phyloP scores from a whole-genome alignment of 129 eudicot genomes.

The Dittrichia graveolens region DNA sequence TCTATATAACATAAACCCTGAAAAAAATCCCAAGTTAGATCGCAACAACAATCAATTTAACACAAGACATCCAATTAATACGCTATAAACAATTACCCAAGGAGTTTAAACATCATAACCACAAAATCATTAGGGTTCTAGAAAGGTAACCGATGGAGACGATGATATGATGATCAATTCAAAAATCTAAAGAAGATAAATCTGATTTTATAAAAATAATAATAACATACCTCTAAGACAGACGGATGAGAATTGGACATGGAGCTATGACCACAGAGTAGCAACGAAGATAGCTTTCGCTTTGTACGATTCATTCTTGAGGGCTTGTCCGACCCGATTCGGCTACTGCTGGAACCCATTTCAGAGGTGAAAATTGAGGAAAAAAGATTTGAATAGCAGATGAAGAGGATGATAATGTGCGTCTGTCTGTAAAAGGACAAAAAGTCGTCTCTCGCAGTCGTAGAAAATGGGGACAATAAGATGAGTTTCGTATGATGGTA shows the following conservation, averaged over 20 bases:
- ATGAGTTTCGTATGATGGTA: slow-evolving; percentile 40
- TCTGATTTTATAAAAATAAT: background rate
- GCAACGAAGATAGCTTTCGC: slow-evolving; percentile 45
- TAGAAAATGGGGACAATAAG: slow-evolving; percentile 4
- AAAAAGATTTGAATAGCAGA: background rate
- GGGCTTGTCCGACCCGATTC: slow-evolving; percentile 33
- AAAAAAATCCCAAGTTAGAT: background rate
- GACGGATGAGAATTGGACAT: slow-evolving; percentile 40
- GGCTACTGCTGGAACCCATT: slow-evolving; percentile 61
- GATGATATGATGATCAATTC: slow-evolving; percentile 13
- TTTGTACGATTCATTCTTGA: slow-evolving; percentile 38
- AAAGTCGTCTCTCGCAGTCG: slow-evolving; percentile 13
- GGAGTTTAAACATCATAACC: background rate
- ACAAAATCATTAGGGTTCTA: slow-evolving; percentile 16
- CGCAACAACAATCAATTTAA: slow-evolving; percentile 1
- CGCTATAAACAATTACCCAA: background rate
- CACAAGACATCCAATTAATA: slow-evolving; percentile 1
- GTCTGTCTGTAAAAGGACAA: background rate
- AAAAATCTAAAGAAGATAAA: background rate
- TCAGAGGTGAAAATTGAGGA: background rate
- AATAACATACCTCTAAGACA: slow-evolving; percentile 20
- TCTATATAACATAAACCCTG: background rate
- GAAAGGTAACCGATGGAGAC: background rate
- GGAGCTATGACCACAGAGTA: slow-evolving; percentile 41
- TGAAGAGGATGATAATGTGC: background rate